Percentiles rank a stretch among this genome's conserved stretches.
phyloP scores from a whole-genome alignment of 148 eudicot species.

The Fallopia convolvulus region DNA sequence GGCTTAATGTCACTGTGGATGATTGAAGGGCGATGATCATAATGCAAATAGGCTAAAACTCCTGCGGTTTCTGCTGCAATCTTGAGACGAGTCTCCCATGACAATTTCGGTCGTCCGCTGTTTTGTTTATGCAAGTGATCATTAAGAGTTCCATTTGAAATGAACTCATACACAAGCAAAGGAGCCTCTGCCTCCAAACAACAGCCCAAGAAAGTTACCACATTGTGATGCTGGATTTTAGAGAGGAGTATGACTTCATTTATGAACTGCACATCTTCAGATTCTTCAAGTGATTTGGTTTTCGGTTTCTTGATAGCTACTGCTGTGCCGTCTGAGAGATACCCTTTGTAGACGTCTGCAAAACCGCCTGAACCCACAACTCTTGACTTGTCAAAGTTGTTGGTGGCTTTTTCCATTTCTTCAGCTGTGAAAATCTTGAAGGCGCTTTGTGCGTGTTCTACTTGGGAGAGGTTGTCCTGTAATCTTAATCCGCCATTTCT shows the following conservation, averaged over 20 bases:
- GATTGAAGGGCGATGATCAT: constrained; percentile 15
- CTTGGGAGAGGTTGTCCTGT: neutral
- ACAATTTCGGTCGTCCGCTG: constrained; percentile 1
- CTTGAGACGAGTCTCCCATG: constrained; percentile 25
- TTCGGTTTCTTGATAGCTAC: constrained; percentile 8
- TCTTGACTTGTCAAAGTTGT: neutral
- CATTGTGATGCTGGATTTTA: constrained; percentile 27
- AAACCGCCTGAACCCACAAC: constrained; percentile 6
- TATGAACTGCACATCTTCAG: constrained; percentile 25
- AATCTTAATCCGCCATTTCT: constrained; percentile 10
- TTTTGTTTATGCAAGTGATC: constrained; percentile 13
- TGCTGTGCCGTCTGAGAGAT: neutral
- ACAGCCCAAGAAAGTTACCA: constrained; percentile 25
- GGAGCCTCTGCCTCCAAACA: constrained; percentile 29
- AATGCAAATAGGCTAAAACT: constrained; percentile 27
- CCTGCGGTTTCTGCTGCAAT: constrained; percentile 27
- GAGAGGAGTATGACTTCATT: constrained; percentile 23
- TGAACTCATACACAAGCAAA: constrained; percentile 24
- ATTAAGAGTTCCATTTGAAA: constrained; percentile 21
- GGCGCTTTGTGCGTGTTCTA: neutral
- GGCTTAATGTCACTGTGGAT: constrained; percentile 16
- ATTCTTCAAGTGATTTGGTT: constrained; percentile 20
- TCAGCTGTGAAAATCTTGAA: constrained; percentile 10
- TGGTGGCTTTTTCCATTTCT: constrained; percentile 1
- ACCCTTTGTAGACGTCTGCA: constrained; percentile 9